Evolutionary conservation across 1,284 basidiomycete species (phyloP), one percentile per base, ranked within the genome.

Genomic region (Flammula alnicola): DNA sequence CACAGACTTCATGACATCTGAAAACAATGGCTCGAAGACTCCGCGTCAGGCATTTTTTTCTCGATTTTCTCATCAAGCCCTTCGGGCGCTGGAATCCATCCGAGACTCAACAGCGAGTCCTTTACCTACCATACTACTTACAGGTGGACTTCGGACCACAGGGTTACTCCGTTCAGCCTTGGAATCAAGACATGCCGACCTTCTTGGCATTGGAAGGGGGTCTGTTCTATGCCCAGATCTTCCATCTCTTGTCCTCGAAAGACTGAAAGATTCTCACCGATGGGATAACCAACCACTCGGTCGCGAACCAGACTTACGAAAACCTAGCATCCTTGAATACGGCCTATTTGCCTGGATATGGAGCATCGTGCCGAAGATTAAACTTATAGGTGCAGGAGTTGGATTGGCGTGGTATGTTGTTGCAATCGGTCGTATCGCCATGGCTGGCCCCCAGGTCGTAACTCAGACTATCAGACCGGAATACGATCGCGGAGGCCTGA

Each of bases 171-270:
- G 77, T 9, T 66, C 71, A 6, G 89, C 80, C 4, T 71, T 89
- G 14, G 58, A 59, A 0, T 68, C 73, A 12, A 69, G 66, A 9
- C 80, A 90, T 56, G 79, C 90, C 0, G 79, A 95, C 62, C 73
- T 93, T 22, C 73, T 93, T 23, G 93, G 93, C 0, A 73, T 95
- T 19, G 93, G 85, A n/a, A 76, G 93, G 47, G 74, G 76, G 1
- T 78, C 91, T 1, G 71, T 90, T 7, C 64, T 86, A 3, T 77
- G 76, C 49, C 92, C 92, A 0, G 69, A 81, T 40, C 70, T 93
- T 23, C 86, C 88, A 0, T 56, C 52, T 8, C 47, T 74, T 35
- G 62, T 83, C 31, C 45, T 49, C 52, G 33, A 26, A 48, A 33
- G 51, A 60, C 57, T 50, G 37, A 8, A 51, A 53, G 49, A 44